These are phyloP conservation scores for Graphium sp. DNA, from an alignment of 2,329 filamentous ascomycete genomes.

Conservation along the genomic window DNA sequence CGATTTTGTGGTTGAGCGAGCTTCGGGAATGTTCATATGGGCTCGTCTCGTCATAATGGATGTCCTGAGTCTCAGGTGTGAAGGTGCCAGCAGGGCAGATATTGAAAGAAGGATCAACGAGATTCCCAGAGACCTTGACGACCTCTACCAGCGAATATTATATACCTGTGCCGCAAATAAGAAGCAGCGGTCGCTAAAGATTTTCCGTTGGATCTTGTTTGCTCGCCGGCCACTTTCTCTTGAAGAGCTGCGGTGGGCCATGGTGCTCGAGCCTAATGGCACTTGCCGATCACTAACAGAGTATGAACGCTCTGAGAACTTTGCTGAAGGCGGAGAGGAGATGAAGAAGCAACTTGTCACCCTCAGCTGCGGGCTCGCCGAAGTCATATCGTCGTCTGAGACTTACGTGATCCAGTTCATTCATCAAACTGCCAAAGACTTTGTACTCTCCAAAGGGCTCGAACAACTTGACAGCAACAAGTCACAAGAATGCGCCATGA, in stretches of 20 bases:
- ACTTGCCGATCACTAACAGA: slow-evolving; percentile 8
- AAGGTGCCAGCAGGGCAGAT: slow-evolving; percentile 2
- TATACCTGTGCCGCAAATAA: slow-evolving; percentile 8
- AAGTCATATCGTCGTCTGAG: slow-evolving; percentile 5
- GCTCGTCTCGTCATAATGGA: slow-evolving; percentile 12
- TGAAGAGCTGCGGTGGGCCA: slow-evolving; percentile 14
- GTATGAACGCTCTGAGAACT: slow-evolving; percentile 7
- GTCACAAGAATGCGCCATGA: too few species aligned
- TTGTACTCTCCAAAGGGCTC: slow-evolving; percentile 11
- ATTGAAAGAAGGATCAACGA: slow-evolving; percentile 10
- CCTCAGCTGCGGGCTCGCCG: slow-evolving; percentile 14
- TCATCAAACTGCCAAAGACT: slow-evolving; percentile 16
- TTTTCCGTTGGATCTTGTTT: slow-evolving; percentile 17
- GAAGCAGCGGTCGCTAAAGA: slow-evolving; percentile 7
- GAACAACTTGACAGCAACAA: slow-evolving; percentile 4
- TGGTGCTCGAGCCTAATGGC: slow-evolving; percentile 10
- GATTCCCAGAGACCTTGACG: slow-evolving; percentile 10
- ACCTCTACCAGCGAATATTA: slow-evolving; percentile 11
- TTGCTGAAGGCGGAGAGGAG: slow-evolving; percentile 4
- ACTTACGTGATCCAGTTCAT: slow-evolving; percentile 14
- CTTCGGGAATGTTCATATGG: slow-evolving; percentile 19
- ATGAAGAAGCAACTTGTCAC: slow-evolving; percentile 8
- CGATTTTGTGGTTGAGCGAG: slow-evolving; percentile 9
- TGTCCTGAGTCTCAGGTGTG: slow-evolving; percentile 6
- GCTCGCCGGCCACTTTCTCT: slow-evolving; percentile 9